Percentiles rank a stretch among this genome's conserved stretches.
phyloP scores from a whole-genome alignment of 225 moss, liverwort and hornwort species.

The Marchantia paleacea region DNA sequence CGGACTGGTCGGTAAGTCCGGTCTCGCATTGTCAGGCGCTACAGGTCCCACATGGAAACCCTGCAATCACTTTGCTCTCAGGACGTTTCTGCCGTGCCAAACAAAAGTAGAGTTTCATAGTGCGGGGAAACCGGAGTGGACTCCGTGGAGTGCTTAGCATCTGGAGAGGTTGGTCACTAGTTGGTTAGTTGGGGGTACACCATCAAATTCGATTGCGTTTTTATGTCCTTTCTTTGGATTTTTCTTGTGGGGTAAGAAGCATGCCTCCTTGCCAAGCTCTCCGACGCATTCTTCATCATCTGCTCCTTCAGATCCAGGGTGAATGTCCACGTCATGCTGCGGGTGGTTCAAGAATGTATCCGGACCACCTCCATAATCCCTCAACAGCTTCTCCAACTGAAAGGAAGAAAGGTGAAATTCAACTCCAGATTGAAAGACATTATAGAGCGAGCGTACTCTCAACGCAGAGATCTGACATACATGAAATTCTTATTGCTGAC shows the following conservation, averaged over 20 bases:
- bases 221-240: no score
- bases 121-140: neutral
- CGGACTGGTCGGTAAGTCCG: slow-evolving; percentile 39
- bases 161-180: neutral
- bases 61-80: slow-evolving; percentile 36
- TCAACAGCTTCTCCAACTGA: slow-evolving; percentile 67
- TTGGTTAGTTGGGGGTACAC: no score
- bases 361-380: slow-evolving; percentile 57
- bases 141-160: neutral
- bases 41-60: slow-evolving; percentile 55
- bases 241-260: neutral
- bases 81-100: neutral
- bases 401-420: neutral
- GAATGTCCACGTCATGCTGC: slow-evolving; percentile 30
- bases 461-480: neutral
- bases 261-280: slow-evolving; percentile 47
- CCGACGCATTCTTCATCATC: slow-evolving; percentile 51
- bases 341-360: slow-evolving; percentile 41
- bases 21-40: slow-evolving; percentile 32
- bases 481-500: neutral
- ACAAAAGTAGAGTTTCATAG: neutral
- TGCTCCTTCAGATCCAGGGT: slow-evolving; percentile 28
- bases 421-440: neutral
- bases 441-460: neutral
- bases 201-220: no score